Base-by-base conservation (phyloP, 257 asterid genomes). In the Handroanthus guayacan region DNA sequence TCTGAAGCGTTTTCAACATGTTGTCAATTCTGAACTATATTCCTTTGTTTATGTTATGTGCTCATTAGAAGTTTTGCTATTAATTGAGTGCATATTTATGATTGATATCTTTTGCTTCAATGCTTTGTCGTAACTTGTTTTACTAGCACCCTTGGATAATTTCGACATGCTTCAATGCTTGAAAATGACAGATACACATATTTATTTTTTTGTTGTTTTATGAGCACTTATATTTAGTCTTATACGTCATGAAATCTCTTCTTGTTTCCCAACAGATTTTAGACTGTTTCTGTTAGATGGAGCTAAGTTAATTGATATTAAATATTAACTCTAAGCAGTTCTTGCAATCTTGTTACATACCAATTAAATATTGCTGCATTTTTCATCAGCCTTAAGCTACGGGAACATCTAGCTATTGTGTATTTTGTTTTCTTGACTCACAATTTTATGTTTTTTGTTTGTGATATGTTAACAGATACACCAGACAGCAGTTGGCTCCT, bases 401-500 rank as follows among this genome's bases (percentile, higher is more conserved):
- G 50, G 31, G 16, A 62, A 61, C 57, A 43, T 17, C 60, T 48
- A 60, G 45, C 51, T 41, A 72, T 41, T 61, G 36, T 50, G 62
- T 31, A 6, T 20, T 67, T 70, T 67, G 12, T 69, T 77, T 67
- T 14, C 20, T 64, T 74, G 31, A 62, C 56, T 77, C 63, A 58
- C 14, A 25, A 69, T 39, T 71, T 60, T 37, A 20, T 31, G 14
- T 17, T 64, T 79, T 34, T 67, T 79, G 70, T 62, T 34, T 81
- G 58, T 75, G 74, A 76, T 78, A 67, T 84, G 67, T 75, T 77
- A 43, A 76, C 86, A 87, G 95, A 74, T 83, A 80, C 55, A 56
- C 77, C 54, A 78, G 69, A 68, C 84, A 69, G 78, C 84, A 79
- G 82, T 52, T 87, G 86, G 83, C 91, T 73, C 87, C 81, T 60